Evolutionary conservation across 768 basidiomycete species (phyloP).

Genomic region (Gymnopilus junonius): DNA sequence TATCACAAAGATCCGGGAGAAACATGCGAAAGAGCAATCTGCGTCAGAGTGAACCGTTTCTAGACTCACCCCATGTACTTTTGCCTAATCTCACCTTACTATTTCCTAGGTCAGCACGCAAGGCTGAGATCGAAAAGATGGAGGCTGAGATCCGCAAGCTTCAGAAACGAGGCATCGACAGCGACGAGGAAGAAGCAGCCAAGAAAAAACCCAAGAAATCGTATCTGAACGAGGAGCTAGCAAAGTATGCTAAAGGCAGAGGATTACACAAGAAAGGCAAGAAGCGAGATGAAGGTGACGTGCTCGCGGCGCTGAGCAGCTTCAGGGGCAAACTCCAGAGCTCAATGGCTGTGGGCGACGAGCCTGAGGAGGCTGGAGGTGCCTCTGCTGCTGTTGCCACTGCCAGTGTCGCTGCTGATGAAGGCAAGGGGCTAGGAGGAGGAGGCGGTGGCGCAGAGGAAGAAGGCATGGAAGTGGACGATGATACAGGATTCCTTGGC

Average conservation of each 20-base stretch:
- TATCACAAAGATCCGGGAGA: conserved; percentile 72
- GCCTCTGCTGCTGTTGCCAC: conserved; percentile 20
- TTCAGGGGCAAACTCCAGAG: conserved; percentile 75
- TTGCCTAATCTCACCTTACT: neutral
- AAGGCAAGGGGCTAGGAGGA: conserved; percentile 20
- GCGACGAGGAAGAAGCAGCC: conserved; percentile 64
- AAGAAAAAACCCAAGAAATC: conserved; percentile 67
- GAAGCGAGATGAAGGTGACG: conserved; percentile 72
- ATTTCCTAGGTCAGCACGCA: conserved; percentile 57
- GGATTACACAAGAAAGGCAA: conserved; percentile 62
- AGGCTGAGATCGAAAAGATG: conserved; percentile 84
- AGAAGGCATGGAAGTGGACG: conserved; percentile 72
- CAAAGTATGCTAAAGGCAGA: conserved; percentile 75
- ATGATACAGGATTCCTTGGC: conserved; percentile 73
- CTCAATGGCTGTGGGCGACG: conserved; percentile 34
- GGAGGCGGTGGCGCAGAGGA: conserved; percentile 24
- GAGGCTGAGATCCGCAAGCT: conserved; percentile 87
- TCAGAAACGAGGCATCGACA: conserved; percentile 58
- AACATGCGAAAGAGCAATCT: conserved; percentile 73
- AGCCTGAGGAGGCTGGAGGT: conserved; percentile 13
- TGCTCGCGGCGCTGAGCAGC: conserved; percentile 67
- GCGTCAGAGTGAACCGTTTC: conserved; percentile 54
- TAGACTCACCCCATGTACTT: neutral
- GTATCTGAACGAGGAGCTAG: conserved; percentile 78
- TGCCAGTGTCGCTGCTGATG: conserved; percentile 16